Base-by-base conservation (phyloP, 1,284 basidiomycete species). In the Cryptococcus sp. region DNA sequence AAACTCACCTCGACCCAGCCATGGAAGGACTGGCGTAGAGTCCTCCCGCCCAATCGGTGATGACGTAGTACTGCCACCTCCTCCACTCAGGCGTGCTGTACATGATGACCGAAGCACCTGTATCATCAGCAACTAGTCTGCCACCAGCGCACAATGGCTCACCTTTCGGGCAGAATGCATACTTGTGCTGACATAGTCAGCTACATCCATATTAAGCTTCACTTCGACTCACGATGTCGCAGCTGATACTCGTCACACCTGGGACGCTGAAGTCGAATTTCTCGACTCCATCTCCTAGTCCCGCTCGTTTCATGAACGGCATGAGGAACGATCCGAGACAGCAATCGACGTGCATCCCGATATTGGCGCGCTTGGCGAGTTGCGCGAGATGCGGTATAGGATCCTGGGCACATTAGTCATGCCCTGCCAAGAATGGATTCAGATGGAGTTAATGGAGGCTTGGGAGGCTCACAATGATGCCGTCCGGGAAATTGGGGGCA, bases 101-200 rank as follows among this genome's bases (percentile, higher is more conserved):
- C 90, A 95, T 93, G 62, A 95, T 83, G 37, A 94, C 87, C 3
- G 90, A 93, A n/a, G 86, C 85, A 23, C 91, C 84, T 91, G 60
- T 21, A 7, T 7, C 12, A 45, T 19, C 18, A 57, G 45, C 10
- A n/a, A n/a, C n/a, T n/a, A n/a, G n/a, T n/a, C n/a, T n/a, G n/a
- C n/a, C n/a, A 50, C 18, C 16, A 16, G 10, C 34, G 12, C n/a
- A 18, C 1, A 19, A 9, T 24, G 7, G 35, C 41, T 43, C 38
- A 82, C 86, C 79, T 87, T 91, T 74, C 16, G 72, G 72, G 50
- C 69, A 72, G 61, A 74, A 74, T 11, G 62, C 69, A 41, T 72
- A 72, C 59, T 72, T 70, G 56, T 72, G 68, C 61, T 67, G 43
- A 12, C n/a, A 21, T 14, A 31, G 14, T 53, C 37, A 53, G 53